Evolutionary conservation across 2,329 filamentous ascomycete genomes (phyloP).

Genomic region (Metarhizium album): DNA sequence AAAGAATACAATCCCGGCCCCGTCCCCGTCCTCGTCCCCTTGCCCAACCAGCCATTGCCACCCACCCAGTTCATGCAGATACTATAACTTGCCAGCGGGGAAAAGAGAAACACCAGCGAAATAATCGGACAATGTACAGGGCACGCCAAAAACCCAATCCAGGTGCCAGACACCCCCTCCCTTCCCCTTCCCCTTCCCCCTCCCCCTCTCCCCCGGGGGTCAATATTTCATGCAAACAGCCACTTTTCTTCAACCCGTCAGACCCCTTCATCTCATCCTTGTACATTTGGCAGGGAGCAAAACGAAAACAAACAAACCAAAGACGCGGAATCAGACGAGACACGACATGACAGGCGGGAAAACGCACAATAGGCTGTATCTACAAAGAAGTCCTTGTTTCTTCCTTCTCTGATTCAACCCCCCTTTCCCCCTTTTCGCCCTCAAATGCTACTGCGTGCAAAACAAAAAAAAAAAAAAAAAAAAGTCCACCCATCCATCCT

Average conservation of each 20-base stretch:
- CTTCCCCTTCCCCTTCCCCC: too few species aligned
- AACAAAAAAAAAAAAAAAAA: neutral
- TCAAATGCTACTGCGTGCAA: neutral
- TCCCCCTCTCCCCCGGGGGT: too few species aligned
- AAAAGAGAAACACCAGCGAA: too few species aligned
- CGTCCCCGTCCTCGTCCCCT: too few species aligned
- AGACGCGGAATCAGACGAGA: neutral
- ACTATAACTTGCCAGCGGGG: too few species aligned
- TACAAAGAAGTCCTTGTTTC: neutral
- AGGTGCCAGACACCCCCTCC: too few species aligned
- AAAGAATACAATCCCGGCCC: too few species aligned
- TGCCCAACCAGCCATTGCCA: too few species aligned
- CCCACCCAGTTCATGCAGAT: too few species aligned
- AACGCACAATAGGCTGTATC: neutral
- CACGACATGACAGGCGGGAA: neutral
- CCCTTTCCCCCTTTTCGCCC: too few species aligned
- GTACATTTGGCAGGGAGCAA: neutral
- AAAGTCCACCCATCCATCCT: neutral
- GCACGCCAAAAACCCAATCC: too few species aligned
- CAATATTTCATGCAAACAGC: slow-evolving; percentile 1
- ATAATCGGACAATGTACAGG: too few species aligned
- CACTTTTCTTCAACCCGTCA: neutral
- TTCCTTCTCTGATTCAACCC: neutral
- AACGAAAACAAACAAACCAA: neutral
- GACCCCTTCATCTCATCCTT: neutral